phyloP scores from a whole-genome alignment of 192 early-diverging fungal genomes.

The Coemansia sp. region DNA sequence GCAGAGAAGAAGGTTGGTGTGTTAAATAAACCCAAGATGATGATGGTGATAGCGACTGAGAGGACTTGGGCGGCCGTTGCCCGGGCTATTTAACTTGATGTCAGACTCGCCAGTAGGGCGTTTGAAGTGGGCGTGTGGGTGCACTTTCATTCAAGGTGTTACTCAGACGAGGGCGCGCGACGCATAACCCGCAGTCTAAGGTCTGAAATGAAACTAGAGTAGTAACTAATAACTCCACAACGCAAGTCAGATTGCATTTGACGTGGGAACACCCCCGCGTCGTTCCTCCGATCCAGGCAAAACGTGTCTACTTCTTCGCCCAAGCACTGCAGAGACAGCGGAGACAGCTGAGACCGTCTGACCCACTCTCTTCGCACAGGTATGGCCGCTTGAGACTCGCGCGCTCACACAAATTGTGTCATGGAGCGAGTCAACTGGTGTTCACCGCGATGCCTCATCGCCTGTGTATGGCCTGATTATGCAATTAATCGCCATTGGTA shows the following conservation, averaged over 20 bases:
- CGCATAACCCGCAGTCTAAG: background rate
- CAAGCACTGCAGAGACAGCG: background rate
- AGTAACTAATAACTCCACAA: slow-evolving; percentile 24
- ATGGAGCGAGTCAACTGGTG: background rate
- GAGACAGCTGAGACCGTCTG: slow-evolving; percentile 5
- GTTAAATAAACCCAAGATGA: slow-evolving; percentile 8
- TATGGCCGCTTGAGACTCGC: background rate
- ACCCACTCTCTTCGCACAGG: slow-evolving; percentile 2
- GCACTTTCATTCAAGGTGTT: slow-evolving; percentile 27
- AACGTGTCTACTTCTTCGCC: slow-evolving; percentile 8
- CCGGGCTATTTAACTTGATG: slow-evolving; percentile 14
- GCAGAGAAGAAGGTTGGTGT: slow-evolving; percentile 12
- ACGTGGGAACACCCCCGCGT: slow-evolving; percentile 2
- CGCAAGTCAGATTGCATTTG: slow-evolving; percentile 1
- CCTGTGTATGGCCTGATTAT: background rate
- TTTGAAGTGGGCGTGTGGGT: slow-evolving; percentile 1
- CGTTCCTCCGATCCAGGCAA: slow-evolving; percentile 2
- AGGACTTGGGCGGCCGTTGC: background rate
- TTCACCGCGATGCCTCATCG: background rate
- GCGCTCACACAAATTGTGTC: slow-evolving; percentile 1
- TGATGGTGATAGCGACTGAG: slow-evolving; percentile 11
- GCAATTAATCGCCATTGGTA: background rate
- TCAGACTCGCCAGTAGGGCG: background rate
- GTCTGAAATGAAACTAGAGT: slow-evolving; percentile 14
- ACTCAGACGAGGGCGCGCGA: slow-evolving; percentile 18